Evolutionary conservation across 495 filamentous ascomycete genomes (phyloP), one percentile per base, ranked within the genome.

Genomic region (Penicillium malachiteum): DNA sequence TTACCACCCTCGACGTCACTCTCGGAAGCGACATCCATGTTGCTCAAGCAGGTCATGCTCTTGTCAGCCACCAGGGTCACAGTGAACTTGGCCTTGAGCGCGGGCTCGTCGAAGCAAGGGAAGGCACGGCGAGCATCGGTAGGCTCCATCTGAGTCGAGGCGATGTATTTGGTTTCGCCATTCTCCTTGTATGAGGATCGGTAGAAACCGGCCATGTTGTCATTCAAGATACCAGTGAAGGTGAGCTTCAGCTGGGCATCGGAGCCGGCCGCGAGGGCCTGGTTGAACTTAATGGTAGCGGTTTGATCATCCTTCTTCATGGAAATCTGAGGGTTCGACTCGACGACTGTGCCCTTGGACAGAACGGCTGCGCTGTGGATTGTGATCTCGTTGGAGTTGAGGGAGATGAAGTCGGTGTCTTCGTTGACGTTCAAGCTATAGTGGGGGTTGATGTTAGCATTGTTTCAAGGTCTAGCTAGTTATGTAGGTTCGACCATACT

Each of bases 341-440:
- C 68, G 47, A 87, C 61, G 33, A 79, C 70, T 6, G 70, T 49
- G n/a, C 75, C 77, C 45, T 75, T 69, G 7, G 71, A 62, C 12
- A 64, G 70, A 62, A 98, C 72, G 43, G 80, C 83, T 58, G 87
- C 88, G 54, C 78, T 84, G 67, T 93, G 85, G 60, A 97, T 89
- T 21, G 93, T 84, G 60, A 98, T 78, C 62, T 97, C 88, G 59
- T 91, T 76, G 49, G 89, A 86, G 71, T 98, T 96, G 58, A 98
- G 83, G 35, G 91, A 85, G 65, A 98, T 86, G 21, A 89, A 91
- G 59, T 78, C 90, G 57, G 90, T 88, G 60, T 94, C 88, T 66
- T 96, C 90, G 54, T 80, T 78, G 35, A 97, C 87, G 65, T 96
- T 87, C 63, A 98, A 84, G 60, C 79, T 78, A 66, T 43, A 51